A percentile compares a stretch with the other conserved stretches of the same genome.
Evolutionary conservation across 2,329 filamentous ascomycete genomes (phyloP).

Genomic region (Cladophialophora immunda): DNA sequence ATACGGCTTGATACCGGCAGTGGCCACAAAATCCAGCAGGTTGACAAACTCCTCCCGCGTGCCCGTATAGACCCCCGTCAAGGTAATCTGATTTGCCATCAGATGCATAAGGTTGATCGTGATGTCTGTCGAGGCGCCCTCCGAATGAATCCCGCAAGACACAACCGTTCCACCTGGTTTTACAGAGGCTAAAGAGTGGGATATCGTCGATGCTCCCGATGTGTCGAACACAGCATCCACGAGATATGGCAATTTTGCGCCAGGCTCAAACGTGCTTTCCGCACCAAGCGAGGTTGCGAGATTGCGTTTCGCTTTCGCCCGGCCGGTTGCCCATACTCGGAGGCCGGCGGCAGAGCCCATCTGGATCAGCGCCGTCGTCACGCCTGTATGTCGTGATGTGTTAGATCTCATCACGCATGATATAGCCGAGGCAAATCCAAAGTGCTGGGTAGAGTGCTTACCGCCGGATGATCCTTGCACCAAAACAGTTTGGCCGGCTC

Average conservation of each 20-base stretch:
- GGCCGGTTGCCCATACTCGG: conserved; percentile 33
- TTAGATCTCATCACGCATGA: not conserved
- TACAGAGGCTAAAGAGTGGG: conserved; percentile 26
- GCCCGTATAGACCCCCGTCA: conserved; percentile 32
- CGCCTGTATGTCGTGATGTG: conserved; percentile 14
- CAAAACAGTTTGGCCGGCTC: conserved; percentile 31
- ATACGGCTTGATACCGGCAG: conserved; percentile 30
- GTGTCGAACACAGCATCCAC: conserved; percentile 35
- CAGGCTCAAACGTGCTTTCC: conserved; percentile 31
- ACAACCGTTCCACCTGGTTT: conserved; percentile 33
- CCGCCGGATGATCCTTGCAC: conserved; percentile 35
- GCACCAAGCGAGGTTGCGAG: conserved; percentile 26
- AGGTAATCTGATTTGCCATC: conserved; percentile 23
- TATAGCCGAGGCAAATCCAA: not conserved
- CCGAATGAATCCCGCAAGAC: conserved; percentile 34
- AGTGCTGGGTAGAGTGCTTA: conserved; percentile 3
- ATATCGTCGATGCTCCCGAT: conserved; percentile 30
- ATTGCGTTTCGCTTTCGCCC: conserved; percentile 27
- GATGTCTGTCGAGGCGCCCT: conserved; percentile 17
- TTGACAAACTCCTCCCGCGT: conserved; percentile 35
- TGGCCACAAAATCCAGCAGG: conserved; percentile 28
- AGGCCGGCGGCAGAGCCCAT: conserved; percentile 31
- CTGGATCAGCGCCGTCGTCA: conserved; percentile 33
- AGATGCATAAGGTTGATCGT: conserved; percentile 26
- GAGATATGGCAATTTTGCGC: conserved; percentile 22